Evolutionary conservation across 306 rosid genomes (phyloP), one percentile per base, ranked within the genome.

Genomic region (Lathyrus aphaca): DNA sequence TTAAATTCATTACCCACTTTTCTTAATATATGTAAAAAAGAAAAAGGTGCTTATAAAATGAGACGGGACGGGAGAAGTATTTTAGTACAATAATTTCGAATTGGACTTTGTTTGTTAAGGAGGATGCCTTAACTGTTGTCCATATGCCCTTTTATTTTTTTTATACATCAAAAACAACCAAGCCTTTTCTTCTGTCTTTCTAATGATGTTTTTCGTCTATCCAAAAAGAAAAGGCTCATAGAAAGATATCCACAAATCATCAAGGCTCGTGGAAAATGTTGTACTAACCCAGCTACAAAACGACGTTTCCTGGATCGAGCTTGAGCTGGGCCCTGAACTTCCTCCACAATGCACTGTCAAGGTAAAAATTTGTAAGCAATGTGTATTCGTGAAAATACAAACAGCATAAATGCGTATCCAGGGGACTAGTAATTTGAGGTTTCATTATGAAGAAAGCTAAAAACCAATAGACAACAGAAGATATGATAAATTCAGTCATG

Each of bases 271-370:
- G 61, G 30, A 38, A 63, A 66, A 21, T 19, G 18, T 37, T 61
- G 66, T 42, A 59, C 74, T 59, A 37, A 86, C 98, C 98, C 98
- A 51, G 97, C 82, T 77, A 93, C 88, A 74, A 93, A 93, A 58
- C 97, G 96, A 27, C 82, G 84, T 85, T 93, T 93, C 79, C 96
- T 88, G 60, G 96, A 74, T 62, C 97, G 96, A 74, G 96, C 96
- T 78, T 85, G 92, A 54, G 92, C 68, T 71, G 98, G 97, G 68
- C 96, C 96, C 77, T 86, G 97, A 77, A 85, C 91, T 85, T 93
- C 98, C 86, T 93, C 98, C 75, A 90, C 97, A 63, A 93, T 93
- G 86, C 98, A 93, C 97, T 93, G 76, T 73, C 74, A 63, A 64
- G 54, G 77, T 74, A 81, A 78, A 83, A 77, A 64, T 59, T 29